Evolutionary conservation across 768 basidiomycete species (phyloP).

Genomic region (Lactifluus piperatus): DNA sequence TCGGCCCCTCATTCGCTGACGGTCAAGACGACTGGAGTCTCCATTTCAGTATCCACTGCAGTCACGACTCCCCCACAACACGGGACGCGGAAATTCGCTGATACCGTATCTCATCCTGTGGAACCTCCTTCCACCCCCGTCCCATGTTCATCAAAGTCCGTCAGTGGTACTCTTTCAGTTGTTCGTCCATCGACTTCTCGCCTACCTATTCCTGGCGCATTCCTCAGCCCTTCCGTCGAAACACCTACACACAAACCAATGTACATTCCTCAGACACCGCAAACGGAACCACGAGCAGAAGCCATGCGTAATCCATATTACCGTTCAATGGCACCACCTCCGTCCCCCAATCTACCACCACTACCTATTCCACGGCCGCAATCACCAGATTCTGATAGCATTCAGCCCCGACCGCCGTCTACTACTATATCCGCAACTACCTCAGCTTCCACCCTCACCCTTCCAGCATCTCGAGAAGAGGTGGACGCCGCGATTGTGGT

Average conservation of each 20-base stretch:
- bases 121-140: slow-evolving; percentile 5
- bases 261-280: slow-evolving; percentile 5
- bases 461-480: slow-evolving; percentile 11
- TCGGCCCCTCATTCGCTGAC: background rate
- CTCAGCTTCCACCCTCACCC: background rate
- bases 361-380: slow-evolving; percentile 13
- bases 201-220: slow-evolving; percentile 10
- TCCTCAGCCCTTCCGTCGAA: slow-evolving; percentile 4
- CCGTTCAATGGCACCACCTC: slow-evolving; percentile 20
- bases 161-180: background rate
- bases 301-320: slow-evolving; percentile 12
- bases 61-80: background rate
- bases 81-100: background rate
- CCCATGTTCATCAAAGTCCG: slow-evolving; percentile 2
- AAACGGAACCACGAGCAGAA: slow-evolving; percentile 10
- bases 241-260: slow-evolving; percentile 2
- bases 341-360: slow-evolving; percentile 17
- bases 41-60: background rate
- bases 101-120: background rate
- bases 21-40: background rate
- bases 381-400: background rate
- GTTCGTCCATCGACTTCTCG: background rate
- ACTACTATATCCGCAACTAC: background rate
- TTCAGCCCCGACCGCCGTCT: background rate
- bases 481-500: slow-evolving; percentile 19